phyloP scores from a whole-genome alignment of 2,329 filamentous ascomycete genomes.

The Ascochyta pisi region DNA sequence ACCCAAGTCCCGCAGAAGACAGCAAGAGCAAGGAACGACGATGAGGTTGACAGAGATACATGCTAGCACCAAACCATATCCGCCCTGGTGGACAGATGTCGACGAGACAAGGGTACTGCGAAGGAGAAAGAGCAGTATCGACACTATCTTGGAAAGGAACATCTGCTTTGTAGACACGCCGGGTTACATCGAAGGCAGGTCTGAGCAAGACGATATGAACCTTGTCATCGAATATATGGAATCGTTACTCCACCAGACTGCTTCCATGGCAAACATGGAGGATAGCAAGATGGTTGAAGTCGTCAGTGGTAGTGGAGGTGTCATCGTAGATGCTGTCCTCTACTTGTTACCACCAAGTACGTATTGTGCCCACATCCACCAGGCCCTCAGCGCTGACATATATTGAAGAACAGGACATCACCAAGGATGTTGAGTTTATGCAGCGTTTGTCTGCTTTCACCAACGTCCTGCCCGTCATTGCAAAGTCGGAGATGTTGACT shows the following conservation, averaged over 20 bases:
- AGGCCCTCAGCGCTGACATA: constrained; percentile 27
- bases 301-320: constrained; percentile 80
- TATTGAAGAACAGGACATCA: constrained; percentile 43
- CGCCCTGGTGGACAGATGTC: constrained; percentile 85
- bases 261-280: constrained; percentile 66
- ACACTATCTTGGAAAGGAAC: constrained; percentile 85
- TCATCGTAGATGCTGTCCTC: constrained; percentile 83
- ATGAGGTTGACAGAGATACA: constrained; percentile 50
- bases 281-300: constrained; percentile 79
- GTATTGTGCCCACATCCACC: constrained; percentile 25
- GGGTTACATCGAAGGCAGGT: constrained; percentile 61
- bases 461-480: constrained; percentile 84
- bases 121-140: constrained; percentile 71
- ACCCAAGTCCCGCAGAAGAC: constrained; percentile 37
- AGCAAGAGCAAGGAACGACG: constrained; percentile 28
- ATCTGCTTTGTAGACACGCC: constrained; percentile 91
- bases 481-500: constrained; percentile 75
- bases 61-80: constrained; percentile 68
- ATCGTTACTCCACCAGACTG: constrained; percentile 68
- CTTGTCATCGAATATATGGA: constrained; percentile 72
- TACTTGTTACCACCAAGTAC: constrained; percentile 79
- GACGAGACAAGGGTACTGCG: constrained; percentile 68
- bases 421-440: constrained; percentile 74
- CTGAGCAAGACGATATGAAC: constrained; percentile 29
- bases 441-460: constrained; percentile 73